Evolutionary conservation across 352 stramenopile species (phyloP), one percentile per base, ranked within the genome.

Genomic region (Phytophthora pseudosyringae): DNA sequence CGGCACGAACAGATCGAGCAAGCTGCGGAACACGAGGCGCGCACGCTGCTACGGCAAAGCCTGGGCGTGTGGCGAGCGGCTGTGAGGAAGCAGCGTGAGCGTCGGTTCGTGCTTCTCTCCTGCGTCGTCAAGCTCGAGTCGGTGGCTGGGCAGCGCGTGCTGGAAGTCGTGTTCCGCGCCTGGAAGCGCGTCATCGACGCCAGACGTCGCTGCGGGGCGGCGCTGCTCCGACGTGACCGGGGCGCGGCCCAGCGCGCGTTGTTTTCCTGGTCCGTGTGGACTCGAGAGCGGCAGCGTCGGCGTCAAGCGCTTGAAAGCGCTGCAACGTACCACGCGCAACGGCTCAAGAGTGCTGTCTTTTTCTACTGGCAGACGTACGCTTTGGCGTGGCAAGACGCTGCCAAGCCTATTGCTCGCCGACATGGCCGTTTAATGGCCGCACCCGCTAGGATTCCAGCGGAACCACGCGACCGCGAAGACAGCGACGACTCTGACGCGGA

Each of bases 351-450:
- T 18, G 36, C 61, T 2, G 45, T 75, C 10, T 90, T 89, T 67
- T 89, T 90, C 69, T 85, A 86, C 59, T 91, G 83, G 83, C 83
- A 90, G 52, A 88, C 85, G 51, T 90, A 90, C 47, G 73, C 69
- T n/a, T 73, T 91, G n/a, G 80, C 79, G 12, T 91, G 83, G 83
- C 81, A 83, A 47, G 78, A 88, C 26, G 75, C 68, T n/a, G 49
- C 50, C 16, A 73, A 74, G 55, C 50, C 41, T 43, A 43, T 48
- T 15, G 31, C 40, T 57, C 15, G 9, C 36, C 45, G 47, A 45
- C 59, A 62, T 28, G 5, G 29, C 8, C 50, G 4, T 41, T 26
- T 29, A 32, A 25, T 44, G 25, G 15, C 16, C 32, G 7, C 40
- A 3, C 32, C 49, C 15, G 26, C 12, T 32, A 51, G 38, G 32